Conservation (phyloP, 108 stramenopile genomes). For the Discostella stelligeroides region DNA sequence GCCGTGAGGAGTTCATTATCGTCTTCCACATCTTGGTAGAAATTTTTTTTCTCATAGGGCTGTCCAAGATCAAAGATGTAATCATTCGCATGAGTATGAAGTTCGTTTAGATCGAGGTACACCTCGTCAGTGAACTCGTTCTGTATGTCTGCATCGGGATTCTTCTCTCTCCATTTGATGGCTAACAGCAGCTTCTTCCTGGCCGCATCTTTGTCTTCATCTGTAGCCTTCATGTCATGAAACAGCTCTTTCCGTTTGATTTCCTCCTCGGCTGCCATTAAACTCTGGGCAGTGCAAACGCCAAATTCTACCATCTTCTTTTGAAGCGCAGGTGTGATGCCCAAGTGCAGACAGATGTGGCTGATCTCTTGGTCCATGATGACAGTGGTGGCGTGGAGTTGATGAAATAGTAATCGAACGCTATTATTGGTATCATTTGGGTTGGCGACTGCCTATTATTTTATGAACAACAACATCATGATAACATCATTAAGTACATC, state of each 20-base stretch:
- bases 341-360: background rate
- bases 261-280: background rate
- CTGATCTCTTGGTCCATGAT: background rate
- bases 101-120: background rate
- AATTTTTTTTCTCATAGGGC: background rate
- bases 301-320: background rate
- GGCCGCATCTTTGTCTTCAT: background rate
- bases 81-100: background rate
- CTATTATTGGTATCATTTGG: too few relatives aligned
- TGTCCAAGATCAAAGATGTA: slow-evolving; percentile 19
- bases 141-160: slow-evolving; percentile 11
- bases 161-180: slow-evolving; percentile 11
- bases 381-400: too few relatives aligned
- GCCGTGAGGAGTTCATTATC: background rate
- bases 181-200: slow-evolving; percentile 3
- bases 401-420: too few relatives aligned
- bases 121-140: slow-evolving; percentile 10
- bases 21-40: slow-evolving; percentile 4
- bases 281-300: background rate
- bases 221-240: background rate
- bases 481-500: too few relatives aligned
- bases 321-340: too few relatives aligned
- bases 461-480: too few relatives aligned
- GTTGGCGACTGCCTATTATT: too few relatives aligned
- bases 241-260: background rate